These are phyloP conservation scores for Quambalaria eucalypti DNA, from an alignment of 1,284 basidiomycete genomes.

Conservation along the genomic window DNA sequence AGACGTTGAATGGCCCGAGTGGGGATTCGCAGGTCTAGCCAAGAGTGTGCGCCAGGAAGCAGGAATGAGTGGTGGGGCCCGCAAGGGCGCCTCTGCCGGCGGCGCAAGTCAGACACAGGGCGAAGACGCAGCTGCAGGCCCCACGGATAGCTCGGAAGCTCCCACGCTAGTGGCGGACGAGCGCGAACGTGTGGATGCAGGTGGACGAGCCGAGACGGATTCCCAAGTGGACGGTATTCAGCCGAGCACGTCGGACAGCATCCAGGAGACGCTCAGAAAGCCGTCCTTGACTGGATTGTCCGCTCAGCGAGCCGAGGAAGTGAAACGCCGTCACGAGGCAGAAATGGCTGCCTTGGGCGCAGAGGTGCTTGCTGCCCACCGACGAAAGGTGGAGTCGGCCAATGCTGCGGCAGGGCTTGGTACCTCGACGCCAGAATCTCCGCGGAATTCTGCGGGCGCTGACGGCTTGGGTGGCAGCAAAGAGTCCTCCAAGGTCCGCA, in stretches of 20 bases:
- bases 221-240: neutral
- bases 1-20: conserved; percentile 20
- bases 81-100: too few species aligned
- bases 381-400: conserved; percentile 10
- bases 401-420: too few species aligned
- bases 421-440: too few species aligned
- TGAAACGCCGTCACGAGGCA: conserved; percentile 36
- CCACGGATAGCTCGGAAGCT: too few species aligned
- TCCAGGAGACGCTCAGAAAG: too few species aligned
- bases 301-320: conserved; percentile 27
- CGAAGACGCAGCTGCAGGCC: too few species aligned
- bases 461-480: too few species aligned
- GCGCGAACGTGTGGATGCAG: neutral
- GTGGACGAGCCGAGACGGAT: neutral
- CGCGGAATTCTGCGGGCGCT: too few species aligned
- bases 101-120: too few species aligned
- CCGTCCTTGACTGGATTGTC: conserved; percentile 16
- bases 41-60: conserved; percentile 18
- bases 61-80: too few species aligned
- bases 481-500: too few species aligned
- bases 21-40: conserved; percentile 43
- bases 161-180: neutral
- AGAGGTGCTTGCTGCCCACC: conserved; percentile 31
- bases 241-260: neutral
- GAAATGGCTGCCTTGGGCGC: conserved; percentile 39